A percentile compares a stretch with the other conserved stretches of the same genome.
These are phyloP conservation scores for Epichloe sibirici DNA, from an alignment of 2,329 filamentous ascomycete species.

Conservation along the genomic window DNA sequence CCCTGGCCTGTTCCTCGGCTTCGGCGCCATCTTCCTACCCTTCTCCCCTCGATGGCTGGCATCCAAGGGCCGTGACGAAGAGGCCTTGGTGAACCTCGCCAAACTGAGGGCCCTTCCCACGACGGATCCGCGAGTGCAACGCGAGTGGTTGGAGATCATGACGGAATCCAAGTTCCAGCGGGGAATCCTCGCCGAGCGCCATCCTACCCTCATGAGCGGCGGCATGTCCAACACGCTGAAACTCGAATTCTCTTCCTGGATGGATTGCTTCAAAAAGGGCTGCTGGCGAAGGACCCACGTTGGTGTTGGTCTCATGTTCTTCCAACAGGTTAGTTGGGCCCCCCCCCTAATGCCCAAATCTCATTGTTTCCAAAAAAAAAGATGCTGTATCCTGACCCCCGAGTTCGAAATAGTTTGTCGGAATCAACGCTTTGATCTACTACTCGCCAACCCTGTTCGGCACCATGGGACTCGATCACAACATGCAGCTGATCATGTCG, in stretches of 20 bases:
- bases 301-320: conserved; percentile 42
- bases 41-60: conserved; percentile 18
- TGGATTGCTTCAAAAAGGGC: conserved; percentile 36
- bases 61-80: conserved; percentile 14
- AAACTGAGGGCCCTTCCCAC: conserved; percentile 12
- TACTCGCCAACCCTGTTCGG: conserved; percentile 47
- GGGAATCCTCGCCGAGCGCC: conserved; percentile 18
- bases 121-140: conserved; percentile 11
- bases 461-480: conserved; percentile 33
- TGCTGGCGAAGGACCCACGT: conserved; percentile 33
- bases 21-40: conserved; percentile 14
- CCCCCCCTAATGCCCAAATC: not conserved
- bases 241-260: conserved; percentile 35
- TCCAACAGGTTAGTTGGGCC: conserved; percentile 35
- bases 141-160: conserved; percentile 16
- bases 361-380: too few species aligned
- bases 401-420: conserved; percentile 9
- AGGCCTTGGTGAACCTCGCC: conserved; percentile 12
- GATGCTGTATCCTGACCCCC: not conserved
- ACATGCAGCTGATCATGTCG: conserved; percentile 21
- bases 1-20: conserved; percentile 14
- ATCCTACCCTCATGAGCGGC: conserved; percentile 23
- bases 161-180: conserved; percentile 15
- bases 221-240: conserved; percentile 23
- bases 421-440: conserved; percentile 37